phyloP scores from a whole-genome alignment of 495 filamentous ascomycete species.

The Apiosordaria backusii region DNA sequence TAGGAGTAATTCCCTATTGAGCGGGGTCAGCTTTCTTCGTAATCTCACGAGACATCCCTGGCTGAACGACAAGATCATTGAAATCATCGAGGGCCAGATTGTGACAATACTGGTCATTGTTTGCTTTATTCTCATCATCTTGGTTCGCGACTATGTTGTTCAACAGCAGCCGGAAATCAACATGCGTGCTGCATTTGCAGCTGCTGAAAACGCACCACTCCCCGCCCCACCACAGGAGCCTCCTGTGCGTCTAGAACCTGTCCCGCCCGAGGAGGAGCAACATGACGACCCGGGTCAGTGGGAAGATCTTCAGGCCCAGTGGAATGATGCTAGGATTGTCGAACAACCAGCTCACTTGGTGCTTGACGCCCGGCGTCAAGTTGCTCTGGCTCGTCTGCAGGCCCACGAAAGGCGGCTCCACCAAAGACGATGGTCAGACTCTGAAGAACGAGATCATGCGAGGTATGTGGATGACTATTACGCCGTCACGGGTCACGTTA shows the following conservation, averaged over 20 bases:
- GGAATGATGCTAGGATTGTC: background rate
- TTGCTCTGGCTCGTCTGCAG: background rate
- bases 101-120: slow-evolving; percentile 88
- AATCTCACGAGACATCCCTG: slow-evolving; percentile 67
- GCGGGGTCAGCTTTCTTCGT: slow-evolving; percentile 67
- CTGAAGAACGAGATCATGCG: background rate
- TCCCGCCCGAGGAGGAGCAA: slow-evolving; percentile 7
- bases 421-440: background rate
- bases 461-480: background rate
- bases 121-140: slow-evolving; percentile 88
- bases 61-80: slow-evolving; percentile 76
- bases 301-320: background rate
- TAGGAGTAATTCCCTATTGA: slow-evolving; percentile 54
- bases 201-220: slow-evolving; percentile 50
- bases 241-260: slow-evolving; percentile 5
- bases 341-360: background rate
- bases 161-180: slow-evolving; percentile 86
- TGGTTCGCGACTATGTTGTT: slow-evolving; percentile 97
- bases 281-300: slow-evolving; percentile 21
- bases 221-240: slow-evolving; percentile 31
- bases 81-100: slow-evolving; percentile 85
- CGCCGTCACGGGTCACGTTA: background rate
- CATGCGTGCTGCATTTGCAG: slow-evolving; percentile 53
- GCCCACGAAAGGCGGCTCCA: background rate
- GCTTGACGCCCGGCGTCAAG: background rate